phyloP scores from a whole-genome alignment of 495 filamentous ascomycete species.

The Clavariopsis aquatica region DNA sequence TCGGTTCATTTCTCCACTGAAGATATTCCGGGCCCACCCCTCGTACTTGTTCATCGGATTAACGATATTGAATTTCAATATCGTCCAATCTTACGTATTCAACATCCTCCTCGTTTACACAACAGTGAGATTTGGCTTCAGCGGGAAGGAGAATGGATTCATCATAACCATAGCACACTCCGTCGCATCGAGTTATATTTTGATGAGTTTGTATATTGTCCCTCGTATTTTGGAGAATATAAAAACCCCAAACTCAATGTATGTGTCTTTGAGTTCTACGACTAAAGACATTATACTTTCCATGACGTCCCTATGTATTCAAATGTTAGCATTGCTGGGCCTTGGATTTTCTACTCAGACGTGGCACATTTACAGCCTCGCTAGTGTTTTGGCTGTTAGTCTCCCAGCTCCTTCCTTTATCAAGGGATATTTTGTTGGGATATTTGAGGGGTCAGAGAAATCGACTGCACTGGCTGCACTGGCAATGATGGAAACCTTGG shows the following conservation, averaged over 20 bases:
- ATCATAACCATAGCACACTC: slow-evolving; percentile 21
- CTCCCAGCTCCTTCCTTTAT: slow-evolving; percentile 16
- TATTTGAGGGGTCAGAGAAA: neutral
- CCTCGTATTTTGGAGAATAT: neutral
- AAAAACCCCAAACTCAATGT: neutral
- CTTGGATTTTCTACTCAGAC: neutral
- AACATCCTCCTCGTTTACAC: slow-evolving; percentile 13
- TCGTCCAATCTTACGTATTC: slow-evolving; percentile 22
- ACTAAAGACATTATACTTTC: neutral
- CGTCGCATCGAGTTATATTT: slow-evolving; percentile 14
- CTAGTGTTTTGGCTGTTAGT: slow-evolving; percentile 1
- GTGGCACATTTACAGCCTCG: slow-evolving; percentile 14
- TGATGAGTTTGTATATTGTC: neutral
- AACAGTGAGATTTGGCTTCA: slow-evolving; percentile 13
- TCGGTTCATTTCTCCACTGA: neutral
- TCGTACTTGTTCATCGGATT: neutral
- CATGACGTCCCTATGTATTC: neutral
- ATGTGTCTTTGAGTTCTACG: neutral
- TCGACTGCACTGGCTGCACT: slow-evolving; percentile 5
- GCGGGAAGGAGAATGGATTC: slow-evolving; percentile 10
- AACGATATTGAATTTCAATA: slow-evolving; percentile 7
- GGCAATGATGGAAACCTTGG: slow-evolving; percentile 15
- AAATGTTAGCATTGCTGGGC: neutral
- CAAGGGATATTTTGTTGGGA: slow-evolving; percentile 1
- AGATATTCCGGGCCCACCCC: neutral